Conservation (phyloP, 768 basidiomycete species). For the Filobasidium wieringae region DNA sequence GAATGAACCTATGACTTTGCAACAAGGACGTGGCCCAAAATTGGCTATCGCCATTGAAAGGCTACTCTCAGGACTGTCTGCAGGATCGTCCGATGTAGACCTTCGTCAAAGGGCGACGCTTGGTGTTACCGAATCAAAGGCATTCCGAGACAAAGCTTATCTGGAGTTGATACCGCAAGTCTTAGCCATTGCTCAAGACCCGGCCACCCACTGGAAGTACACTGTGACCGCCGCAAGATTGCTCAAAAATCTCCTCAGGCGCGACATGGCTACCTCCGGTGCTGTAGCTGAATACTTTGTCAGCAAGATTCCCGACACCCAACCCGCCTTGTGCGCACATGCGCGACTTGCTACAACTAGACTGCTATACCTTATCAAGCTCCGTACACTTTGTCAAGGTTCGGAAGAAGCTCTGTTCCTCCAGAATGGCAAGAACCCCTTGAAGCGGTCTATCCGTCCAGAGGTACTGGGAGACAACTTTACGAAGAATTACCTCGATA, state of each 20-base stretch:
- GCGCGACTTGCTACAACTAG: conserved; percentile 60
- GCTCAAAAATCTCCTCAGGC: conserved; percentile 56
- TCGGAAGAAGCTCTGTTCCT: conserved; percentile 55
- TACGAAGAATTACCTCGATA: conserved; percentile 49
- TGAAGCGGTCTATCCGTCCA: conserved; percentile 48
- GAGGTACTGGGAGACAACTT: conserved; percentile 45
- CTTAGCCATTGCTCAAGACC: conserved; percentile 50
- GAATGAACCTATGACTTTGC: conserved; percentile 1
- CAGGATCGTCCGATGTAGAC: neutral
- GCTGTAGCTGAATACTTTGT: neutral
- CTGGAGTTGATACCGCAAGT: conserved; percentile 44
- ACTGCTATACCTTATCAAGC: conserved; percentile 57
- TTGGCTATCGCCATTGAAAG: too few relatives aligned
- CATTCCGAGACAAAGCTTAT: neutral
- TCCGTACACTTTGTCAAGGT: conserved; percentile 56
- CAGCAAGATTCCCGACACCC: conserved; percentile 20
- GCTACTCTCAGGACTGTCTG: too few relatives aligned
- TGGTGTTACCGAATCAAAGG: neutral
- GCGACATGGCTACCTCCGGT: conserved; percentile 41
- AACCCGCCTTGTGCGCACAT: conserved; percentile 36
- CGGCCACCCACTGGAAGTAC: conserved; percentile 67
- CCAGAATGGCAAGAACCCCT: conserved; percentile 55
- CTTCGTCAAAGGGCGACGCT: neutral
- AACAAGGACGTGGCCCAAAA: too few relatives aligned
- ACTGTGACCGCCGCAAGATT: conserved; percentile 57